Conservation (phyloP, 1,284 basidiomycete species). For the Cystobasidium pallidum region DNA sequence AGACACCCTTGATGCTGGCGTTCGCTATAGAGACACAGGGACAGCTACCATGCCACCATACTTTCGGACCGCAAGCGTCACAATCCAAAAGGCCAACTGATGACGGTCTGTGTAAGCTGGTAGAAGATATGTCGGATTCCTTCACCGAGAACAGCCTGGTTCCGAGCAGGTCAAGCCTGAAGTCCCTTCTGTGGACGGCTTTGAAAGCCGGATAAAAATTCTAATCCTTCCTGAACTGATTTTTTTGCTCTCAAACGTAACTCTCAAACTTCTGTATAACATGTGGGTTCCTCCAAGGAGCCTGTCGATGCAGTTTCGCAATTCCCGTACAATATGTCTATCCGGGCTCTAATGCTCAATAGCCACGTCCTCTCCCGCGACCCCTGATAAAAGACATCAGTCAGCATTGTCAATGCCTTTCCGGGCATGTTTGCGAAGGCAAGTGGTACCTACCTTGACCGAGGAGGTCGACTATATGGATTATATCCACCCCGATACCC, state of each 20-base stretch:
- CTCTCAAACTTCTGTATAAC: background rate
- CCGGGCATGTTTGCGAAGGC: background rate
- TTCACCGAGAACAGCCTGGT: too few relatives aligned
- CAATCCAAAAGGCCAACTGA: too few relatives aligned
- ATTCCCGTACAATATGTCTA: background rate
- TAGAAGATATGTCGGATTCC: too few relatives aligned
- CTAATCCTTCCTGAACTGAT: too few relatives aligned
- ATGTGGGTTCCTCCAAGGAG: background rate
- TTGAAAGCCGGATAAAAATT: too few relatives aligned
- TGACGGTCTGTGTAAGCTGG: too few relatives aligned
- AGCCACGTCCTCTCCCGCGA: constrained; percentile 33
- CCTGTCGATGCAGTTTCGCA: background rate
- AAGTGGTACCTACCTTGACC: constrained; percentile 26
- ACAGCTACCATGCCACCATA: too few relatives aligned
- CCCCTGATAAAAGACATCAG: constrained; percentile 14
- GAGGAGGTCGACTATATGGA: constrained; percentile 32
- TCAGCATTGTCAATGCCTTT: background rate
- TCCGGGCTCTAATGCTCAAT: constrained; percentile 3
- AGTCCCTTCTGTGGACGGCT: too few relatives aligned
- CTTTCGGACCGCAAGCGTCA: too few relatives aligned
- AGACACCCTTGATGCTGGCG: too few relatives aligned
- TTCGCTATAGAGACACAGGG: too few relatives aligned
- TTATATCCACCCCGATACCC: constrained; percentile 67
- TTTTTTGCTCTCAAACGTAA: background rate
- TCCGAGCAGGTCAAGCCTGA: too few relatives aligned